phyloP scores from a whole-genome alignment of 305 asterid species.

The Solanum hybrid region DNA sequence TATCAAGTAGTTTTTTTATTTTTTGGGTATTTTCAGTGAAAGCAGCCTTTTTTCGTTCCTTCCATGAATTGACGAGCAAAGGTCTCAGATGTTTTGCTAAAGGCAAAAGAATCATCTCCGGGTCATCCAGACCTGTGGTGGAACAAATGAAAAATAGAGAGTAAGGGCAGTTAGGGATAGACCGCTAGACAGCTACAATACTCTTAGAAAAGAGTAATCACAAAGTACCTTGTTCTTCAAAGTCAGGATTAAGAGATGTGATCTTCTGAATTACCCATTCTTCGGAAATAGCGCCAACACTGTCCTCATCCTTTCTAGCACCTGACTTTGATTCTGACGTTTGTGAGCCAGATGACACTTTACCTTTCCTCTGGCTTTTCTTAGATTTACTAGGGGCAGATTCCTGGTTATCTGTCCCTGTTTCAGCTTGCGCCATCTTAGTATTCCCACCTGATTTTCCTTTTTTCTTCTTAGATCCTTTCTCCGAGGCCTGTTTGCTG shows the following conservation, averaged over 20 bases:
- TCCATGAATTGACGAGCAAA: slow-evolving; percentile 75
- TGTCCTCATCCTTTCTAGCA: slow-evolving; percentile 57
- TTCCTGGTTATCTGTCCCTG: slow-evolving; percentile 48
- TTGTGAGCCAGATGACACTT: slow-evolving; percentile 43
- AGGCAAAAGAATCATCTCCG: slow-evolving; percentile 72
- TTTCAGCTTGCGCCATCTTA: slow-evolving; percentile 47
- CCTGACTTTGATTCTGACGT: slow-evolving; percentile 51
- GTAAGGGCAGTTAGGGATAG: neutral
- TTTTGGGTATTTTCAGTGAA: slow-evolving; percentile 83
- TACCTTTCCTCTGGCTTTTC: slow-evolving; percentile 73
- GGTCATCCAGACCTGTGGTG: slow-evolving; percentile 32
- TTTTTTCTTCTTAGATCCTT: slow-evolving; percentile 77
- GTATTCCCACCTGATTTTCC: slow-evolving; percentile 63
- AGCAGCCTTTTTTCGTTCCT: slow-evolving; percentile 69
- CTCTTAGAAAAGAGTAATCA: slow-evolving; percentile 3
- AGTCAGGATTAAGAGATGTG: slow-evolving; percentile 62
- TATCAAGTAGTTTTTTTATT: slow-evolving; percentile 62
- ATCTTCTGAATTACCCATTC: slow-evolving; percentile 69
- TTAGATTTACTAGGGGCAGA: slow-evolving; percentile 51
- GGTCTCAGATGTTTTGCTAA: slow-evolving; percentile 75
- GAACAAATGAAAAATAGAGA: neutral
- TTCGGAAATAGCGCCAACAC: slow-evolving; percentile 50
- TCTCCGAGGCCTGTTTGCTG: slow-evolving; percentile 53
- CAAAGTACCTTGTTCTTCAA: slow-evolving; percentile 71
- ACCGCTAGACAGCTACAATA: slow-evolving; percentile 13